These are phyloP conservation scores for Chrysophaeum taylorii DNA, from an alignment of 352 stramenopile species.

Conservation along the genomic window DNA sequence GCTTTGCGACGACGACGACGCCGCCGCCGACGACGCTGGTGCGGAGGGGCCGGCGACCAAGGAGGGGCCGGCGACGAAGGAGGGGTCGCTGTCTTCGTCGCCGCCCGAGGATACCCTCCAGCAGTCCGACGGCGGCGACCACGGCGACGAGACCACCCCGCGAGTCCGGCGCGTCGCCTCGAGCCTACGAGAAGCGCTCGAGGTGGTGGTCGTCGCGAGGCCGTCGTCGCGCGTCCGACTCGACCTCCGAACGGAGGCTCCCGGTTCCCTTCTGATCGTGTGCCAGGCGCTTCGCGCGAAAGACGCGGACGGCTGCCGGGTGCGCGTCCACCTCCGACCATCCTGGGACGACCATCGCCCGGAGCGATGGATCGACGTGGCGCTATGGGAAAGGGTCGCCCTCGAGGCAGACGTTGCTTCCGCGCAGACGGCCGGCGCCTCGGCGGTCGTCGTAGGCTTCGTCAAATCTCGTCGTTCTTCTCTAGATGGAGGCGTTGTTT, in stretches of 20 bases:
- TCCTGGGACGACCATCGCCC: neutral
- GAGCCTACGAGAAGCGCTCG: no score
- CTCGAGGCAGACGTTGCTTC: neutral
- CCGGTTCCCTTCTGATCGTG: neutral
- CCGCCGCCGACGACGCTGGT: no score
- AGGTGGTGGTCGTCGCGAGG: neutral
- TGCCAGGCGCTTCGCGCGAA: neutral
- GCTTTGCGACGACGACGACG: no score
- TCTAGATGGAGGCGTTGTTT: neutral
- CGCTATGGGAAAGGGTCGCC: slow-evolving; percentile 9
- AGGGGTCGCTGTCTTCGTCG: no score
- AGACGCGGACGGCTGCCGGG: neutral
- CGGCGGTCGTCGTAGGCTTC: neutral
- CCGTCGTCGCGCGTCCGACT: neutral
- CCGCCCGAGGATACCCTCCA: no score
- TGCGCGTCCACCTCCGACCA: neutral
- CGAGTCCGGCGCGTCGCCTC: no score
- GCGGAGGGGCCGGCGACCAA: no score
- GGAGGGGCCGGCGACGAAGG: no score
- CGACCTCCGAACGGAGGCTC: neutral
- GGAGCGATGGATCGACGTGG: neutral
- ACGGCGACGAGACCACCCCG: no score
- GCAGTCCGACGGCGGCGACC: no score
- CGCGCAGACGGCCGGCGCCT: neutral
- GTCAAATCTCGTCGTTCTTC: neutral